Base-by-base conservation (phyloP, 768 basidiomycete genomes). In the Suillus paluster region DNA sequence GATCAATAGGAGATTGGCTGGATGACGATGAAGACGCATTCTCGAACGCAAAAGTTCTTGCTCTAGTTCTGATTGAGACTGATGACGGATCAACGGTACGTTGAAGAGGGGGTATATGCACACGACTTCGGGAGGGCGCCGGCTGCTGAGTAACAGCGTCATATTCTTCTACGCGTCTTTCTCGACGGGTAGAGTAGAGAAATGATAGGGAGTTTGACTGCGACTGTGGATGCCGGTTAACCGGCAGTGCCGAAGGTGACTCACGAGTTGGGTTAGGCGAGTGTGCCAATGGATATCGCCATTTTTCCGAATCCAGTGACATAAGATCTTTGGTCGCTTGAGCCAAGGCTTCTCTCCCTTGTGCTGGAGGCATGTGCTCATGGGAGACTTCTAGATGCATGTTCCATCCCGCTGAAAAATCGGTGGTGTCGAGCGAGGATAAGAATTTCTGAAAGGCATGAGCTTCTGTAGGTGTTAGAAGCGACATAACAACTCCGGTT, bases 251-350 rank as follows among this genome's bases (percentile, higher is more conserved):
- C 36, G 67, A 50, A 25, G 38, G 54, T 42, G 55, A 39, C 14
- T 65, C 67, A 1, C 38, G 33, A 39, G 54, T 11, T 25, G 38
- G 25, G 6, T 62, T 30, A 38, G n/a, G n/a, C n/a, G 59, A 5
- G 9, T 66, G 44, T n/a, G 57, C 63, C 6, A 73, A 64, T 4
- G 70, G 71, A 55, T 70, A 68, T 30, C 68, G 70, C 80, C 78
- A 86, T 8, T 70, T 75, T 15, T 74, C 79, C 14, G 64, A 66
- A 62, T 89, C 89, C 30, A 92, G 80, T 5, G 89, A 80, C 87
- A 94, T 92, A 48, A 94, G 84, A 73, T 93, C 90, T 73, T 90
- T 92, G 0, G 92, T 94, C 0, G 91, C 91, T 75, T 89, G 90
- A 58, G 88, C 77, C 58, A 94, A 82, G 2, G 87, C 86, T 58